Conservation (phyloP, 108 stramenopile genomes). For the Skeletonema menzelii region DNA sequence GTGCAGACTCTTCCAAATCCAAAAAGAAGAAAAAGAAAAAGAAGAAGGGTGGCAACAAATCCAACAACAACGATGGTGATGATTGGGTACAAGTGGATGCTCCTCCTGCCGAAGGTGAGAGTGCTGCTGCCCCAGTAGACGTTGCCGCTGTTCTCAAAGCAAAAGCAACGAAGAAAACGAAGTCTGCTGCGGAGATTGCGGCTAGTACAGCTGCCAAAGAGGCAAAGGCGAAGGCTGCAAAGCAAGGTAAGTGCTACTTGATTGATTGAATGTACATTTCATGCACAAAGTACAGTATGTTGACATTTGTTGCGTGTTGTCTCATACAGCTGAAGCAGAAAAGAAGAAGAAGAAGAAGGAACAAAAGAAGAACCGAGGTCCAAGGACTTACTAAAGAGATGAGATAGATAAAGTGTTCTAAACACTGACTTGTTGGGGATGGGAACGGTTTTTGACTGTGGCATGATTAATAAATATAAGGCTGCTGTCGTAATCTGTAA, state of each 20-base stretch:
- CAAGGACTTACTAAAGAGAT: background rate
- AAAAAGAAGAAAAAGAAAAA: slow-evolving; percentile 39
- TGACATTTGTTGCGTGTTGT: too few relatives aligned
- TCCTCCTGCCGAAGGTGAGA: slow-evolving; percentile 2
- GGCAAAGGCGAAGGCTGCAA: slow-evolving; percentile 49
- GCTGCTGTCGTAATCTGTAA: too few relatives aligned
- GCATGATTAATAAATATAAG: too few relatives aligned
- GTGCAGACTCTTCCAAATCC: background rate
- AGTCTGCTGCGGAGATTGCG: slow-evolving; percentile 26
- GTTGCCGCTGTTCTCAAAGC: slow-evolving; percentile 45
- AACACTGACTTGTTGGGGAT: too few relatives aligned
- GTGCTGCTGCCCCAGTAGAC: slow-evolving; percentile 19
- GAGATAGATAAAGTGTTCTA: too few relatives aligned
- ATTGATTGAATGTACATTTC: background rate
- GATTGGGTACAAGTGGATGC: slow-evolving; percentile 34
- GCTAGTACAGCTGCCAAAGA: slow-evolving; percentile 43
- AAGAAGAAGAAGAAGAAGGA: background rate
- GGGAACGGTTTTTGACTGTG: too few relatives aligned
- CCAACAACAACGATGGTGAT: slow-evolving; percentile 11
- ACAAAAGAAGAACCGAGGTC: background rate
- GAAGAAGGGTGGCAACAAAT: slow-evolving; percentile 24
- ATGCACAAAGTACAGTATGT: too few relatives aligned
- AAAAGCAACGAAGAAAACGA: slow-evolving; percentile 21
- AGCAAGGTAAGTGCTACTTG: slow-evolving; percentile 14
- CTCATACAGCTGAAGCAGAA: background rate